Evolutionary conservation across 2,329 filamentous ascomycete species (phyloP), one percentile per base, ranked within the genome.

Genomic region (Alternaria brassicicola): DNA sequence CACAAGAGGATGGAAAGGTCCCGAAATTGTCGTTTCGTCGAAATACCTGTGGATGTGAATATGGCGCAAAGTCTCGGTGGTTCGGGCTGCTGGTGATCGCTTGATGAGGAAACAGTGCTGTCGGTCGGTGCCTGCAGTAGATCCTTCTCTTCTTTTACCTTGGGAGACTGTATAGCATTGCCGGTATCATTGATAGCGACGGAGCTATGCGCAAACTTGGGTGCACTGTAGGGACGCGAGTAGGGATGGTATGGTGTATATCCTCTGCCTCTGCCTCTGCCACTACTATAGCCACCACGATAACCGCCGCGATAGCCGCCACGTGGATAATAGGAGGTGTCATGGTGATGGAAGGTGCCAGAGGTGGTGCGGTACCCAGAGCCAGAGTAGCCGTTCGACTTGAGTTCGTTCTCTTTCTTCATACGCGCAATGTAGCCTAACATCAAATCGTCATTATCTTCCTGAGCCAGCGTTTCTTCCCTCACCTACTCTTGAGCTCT

Each of bases 41-140:
- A 50, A 64, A 60, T 75, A 76, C 73, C 73, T 74, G 71, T 74
- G 30, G 65, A 64, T 47, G 72, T 74, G 62, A 76, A 70, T 23
- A 52, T 60, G 15, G 61, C 63, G 47, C 73, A 75, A 23, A 67
- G 68, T 7, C 51, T 56, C 19, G 55, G 62, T 17, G 57, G 54
- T 30, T 63, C 57, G 6, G 48, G 48, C 23, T 57, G 50, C 38
- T 58, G 57, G 31, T 48, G 50, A 31, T 55, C 50, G 43, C 56
- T 54, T 41, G 55, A 51, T 3, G 49, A 45, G 6, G 52, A 42
- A 5, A 50, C 30, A 15, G 50, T 50, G 38, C 33, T 57, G 25
- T 49, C 52, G 4, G 35, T 15, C 8, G 42, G 47, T 43, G 47
- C 47, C 36, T 55, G 49, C 31, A 52, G 23, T 36, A 10, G 15